Evolutionary conservation across 345 rosid species (phyloP).

Genomic region (Passiflora organensis): DNA sequence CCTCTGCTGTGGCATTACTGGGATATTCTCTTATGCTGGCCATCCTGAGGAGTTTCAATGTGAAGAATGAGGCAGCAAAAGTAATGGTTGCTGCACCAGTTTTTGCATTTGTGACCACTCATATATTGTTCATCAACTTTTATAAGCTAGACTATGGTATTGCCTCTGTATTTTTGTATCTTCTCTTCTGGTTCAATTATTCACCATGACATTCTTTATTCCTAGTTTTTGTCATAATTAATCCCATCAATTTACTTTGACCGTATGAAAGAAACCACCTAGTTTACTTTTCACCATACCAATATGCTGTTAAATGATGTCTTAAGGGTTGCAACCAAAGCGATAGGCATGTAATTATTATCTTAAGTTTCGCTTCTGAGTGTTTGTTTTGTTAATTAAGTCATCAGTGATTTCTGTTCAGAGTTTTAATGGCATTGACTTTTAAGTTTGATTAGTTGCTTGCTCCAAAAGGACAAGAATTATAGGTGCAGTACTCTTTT

Average conservation of each 20-base stretch:
- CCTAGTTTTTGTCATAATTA: not conserved
- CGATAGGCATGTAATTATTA: too few species aligned
- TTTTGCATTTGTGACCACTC: conserved; percentile 73
- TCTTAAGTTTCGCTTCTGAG: not conserved
- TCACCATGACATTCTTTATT: not conserved
- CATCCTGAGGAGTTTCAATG: conserved; percentile 53
- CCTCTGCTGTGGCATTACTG: conserved; percentile 66
- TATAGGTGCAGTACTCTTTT: too few species aligned
- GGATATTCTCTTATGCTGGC: conserved; percentile 69
- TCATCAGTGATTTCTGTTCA: too few species aligned
- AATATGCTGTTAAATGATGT: too few species aligned
- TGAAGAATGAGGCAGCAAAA: conserved; percentile 70
- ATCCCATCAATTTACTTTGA: too few species aligned
- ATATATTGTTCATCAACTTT: conserved; percentile 69
- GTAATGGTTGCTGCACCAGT: conserved; percentile 84
- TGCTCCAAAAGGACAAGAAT: too few species aligned
- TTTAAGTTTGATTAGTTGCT: too few species aligned
- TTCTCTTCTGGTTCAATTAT: not conserved
- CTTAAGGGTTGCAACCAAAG: too few species aligned
- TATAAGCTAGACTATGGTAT: conserved; percentile 78
- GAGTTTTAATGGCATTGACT: too few species aligned
- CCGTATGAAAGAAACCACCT: too few species aligned
- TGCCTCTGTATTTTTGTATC: not conserved
- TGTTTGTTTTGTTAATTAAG: too few species aligned
- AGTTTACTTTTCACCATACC: too few species aligned